phyloP scores from a whole-genome alignment of 2,329 filamentous ascomycete species.

The Neurospora sp. region DNA sequence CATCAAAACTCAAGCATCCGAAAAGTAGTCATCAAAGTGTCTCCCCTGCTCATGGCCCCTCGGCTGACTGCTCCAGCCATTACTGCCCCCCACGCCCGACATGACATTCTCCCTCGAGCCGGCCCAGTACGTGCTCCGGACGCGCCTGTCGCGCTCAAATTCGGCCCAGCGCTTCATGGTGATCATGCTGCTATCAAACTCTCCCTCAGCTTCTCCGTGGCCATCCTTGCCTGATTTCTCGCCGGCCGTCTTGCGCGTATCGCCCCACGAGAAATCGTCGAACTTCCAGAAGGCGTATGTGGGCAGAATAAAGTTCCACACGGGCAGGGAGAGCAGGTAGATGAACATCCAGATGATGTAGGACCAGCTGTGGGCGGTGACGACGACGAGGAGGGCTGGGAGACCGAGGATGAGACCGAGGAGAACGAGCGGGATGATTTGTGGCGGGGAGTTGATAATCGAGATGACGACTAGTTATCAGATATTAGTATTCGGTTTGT shows the following conservation, averaged over 20 bases:
- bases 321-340: slow-evolving; percentile 82
- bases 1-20: slow-evolving; percentile 35
- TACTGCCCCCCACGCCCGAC: slow-evolving; percentile 23
- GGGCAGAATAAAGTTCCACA: slow-evolving; percentile 96
- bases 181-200: slow-evolving; percentile 97
- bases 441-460: slow-evolving; percentile 65
- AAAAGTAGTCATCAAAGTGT: slow-evolving; percentile 44
- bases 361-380: slow-evolving; percentile 86
- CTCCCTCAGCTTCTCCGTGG: slow-evolving; percentile 72
- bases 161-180: slow-evolving; percentile 99
- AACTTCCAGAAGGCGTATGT: slow-evolving; percentile 99
- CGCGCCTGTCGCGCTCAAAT: slow-evolving; percentile 64
- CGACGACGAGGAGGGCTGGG: slow-evolving; percentile 79
- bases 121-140: slow-evolving; percentile 38
- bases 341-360: slow-evolving; percentile 97
- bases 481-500: background rate
- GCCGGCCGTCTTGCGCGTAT: slow-evolving; percentile 89
- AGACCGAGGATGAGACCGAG: slow-evolving; percentile 87
- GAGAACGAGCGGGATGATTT: slow-evolving; percentile 83
- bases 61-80: slow-evolving; percentile 25
- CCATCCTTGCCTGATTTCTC: slow-evolving; percentile 82
- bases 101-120: slow-evolving; percentile 40
- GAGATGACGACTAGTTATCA: slow-evolving; percentile 62
- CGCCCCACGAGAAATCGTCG: slow-evolving; percentile 98
- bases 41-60: slow-evolving; percentile 30